Evolutionary conservation across 371 early-diverging fungal species (phyloP).

Genomic region (Mortierella sp.): DNA sequence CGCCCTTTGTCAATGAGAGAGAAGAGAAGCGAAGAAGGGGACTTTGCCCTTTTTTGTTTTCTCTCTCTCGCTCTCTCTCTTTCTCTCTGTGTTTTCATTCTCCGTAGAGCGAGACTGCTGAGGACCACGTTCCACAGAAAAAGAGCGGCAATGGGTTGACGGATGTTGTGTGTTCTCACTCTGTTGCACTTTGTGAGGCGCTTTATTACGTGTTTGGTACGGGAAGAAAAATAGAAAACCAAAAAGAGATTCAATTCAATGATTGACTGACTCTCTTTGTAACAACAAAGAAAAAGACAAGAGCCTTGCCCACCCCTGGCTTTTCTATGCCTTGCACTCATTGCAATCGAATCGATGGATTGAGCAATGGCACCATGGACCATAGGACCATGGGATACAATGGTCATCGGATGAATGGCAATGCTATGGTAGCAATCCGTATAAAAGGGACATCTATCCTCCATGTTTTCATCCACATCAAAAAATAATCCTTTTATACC

Average conservation of each 20-base stretch:
- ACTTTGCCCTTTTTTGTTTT: neutral
- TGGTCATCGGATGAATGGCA: neutral
- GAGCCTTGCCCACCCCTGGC: neutral
- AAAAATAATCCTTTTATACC: neutral
- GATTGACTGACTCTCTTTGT: no score
- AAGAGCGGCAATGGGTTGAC: slow-evolving; percentile 3
- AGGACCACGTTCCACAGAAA: slow-evolving; percentile 17
- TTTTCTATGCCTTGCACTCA: neutral
- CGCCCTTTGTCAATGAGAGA: slow-evolving; percentile 10
- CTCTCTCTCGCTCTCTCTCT: no score
- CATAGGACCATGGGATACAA: neutral
- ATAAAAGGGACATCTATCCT: neutral
- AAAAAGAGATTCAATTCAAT: neutral
- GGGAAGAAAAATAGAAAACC: neutral
- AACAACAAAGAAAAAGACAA: neutral
- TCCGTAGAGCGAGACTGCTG: neutral
- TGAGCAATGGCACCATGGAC: neutral
- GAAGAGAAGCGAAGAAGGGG: neutral
- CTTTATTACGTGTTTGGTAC: neutral
- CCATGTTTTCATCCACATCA: neutral
- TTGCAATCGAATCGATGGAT: neutral
- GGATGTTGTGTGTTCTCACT: neutral
- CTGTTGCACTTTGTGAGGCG: neutral
- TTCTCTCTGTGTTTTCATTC: slow-evolving; percentile 3
- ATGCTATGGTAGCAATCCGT: neutral